phyloP scores from a whole-genome alignment of 495 filamentous ascomycete genomes.

The Immersiella caudata region DNA sequence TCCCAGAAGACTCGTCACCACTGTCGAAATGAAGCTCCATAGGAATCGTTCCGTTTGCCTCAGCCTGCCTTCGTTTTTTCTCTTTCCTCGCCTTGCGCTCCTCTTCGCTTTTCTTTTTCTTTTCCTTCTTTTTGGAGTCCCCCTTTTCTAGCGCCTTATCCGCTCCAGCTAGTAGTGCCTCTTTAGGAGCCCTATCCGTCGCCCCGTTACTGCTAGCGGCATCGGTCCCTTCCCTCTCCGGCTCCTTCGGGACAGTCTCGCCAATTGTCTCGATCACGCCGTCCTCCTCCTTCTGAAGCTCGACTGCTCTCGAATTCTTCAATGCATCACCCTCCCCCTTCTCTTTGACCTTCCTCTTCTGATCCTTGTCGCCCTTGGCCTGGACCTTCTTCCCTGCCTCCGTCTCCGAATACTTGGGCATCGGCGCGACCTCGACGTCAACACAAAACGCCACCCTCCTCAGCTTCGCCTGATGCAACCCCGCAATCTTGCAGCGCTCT shows the following conservation, averaged over 20 bases:
- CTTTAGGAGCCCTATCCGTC: slow-evolving; percentile 21
- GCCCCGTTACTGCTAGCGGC: slow-evolving; percentile 20
- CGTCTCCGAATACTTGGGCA: slow-evolving; percentile 57
- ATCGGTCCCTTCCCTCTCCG: slow-evolving; percentile 32
- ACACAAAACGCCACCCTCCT: slow-evolving; percentile 92
- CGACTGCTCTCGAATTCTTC: slow-evolving; percentile 61
- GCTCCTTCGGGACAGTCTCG: slow-evolving; percentile 43
- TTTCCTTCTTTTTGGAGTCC: slow-evolving; percentile 70
- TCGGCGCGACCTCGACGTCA: slow-evolving; percentile 89
- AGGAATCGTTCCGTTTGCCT: slow-evolving; percentile 79
- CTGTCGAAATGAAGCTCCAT: slow-evolving; percentile 71
- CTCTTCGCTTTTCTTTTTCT: slow-evolving; percentile 88
- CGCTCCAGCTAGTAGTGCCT: slow-evolving; percentile 34
- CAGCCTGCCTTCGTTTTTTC: slow-evolving; percentile 73
- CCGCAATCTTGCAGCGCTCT: slow-evolving; percentile 75
- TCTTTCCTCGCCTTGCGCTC: slow-evolving; percentile 86
- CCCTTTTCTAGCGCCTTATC: slow-evolving; percentile 24
- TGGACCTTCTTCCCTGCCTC: slow-evolving; percentile 31
- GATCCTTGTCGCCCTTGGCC: slow-evolving; percentile 52
- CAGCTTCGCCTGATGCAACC: slow-evolving; percentile 78
- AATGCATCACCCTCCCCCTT: slow-evolving; percentile 69
- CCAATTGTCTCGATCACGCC: slow-evolving; percentile 46
- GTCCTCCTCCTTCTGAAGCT: slow-evolving; percentile 56
- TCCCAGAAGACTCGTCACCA: slow-evolving; percentile 46
- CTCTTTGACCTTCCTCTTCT: slow-evolving; percentile 69